Conservation (phyloP, 805 yeast genomes). For the Yarrowia sp. region DNA sequence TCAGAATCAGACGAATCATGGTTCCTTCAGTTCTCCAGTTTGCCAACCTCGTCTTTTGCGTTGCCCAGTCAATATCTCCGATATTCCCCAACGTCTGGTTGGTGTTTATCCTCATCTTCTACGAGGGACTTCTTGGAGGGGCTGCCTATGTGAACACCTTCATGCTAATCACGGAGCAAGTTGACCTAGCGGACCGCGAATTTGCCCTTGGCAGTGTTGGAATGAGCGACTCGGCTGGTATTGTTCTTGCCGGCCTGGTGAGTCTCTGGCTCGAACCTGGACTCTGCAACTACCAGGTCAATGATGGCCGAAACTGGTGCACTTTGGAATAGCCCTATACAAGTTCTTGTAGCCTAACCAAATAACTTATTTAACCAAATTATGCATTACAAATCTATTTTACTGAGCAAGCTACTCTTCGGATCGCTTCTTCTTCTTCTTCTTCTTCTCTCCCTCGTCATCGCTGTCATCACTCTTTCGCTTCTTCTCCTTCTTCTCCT, state of each 20-base stretch:
- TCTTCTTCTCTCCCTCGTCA: constrained; percentile 18
- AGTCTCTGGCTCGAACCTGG: constrained; percentile 71
- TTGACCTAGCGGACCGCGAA: constrained; percentile 54
- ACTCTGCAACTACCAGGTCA: constrained; percentile 68
- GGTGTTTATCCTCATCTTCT: constrained; percentile 62
- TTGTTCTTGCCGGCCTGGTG: constrained; percentile 72
- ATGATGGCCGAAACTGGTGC: constrained; percentile 79
- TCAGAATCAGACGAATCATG: constrained; percentile 59
- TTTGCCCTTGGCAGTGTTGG: constrained; percentile 82
- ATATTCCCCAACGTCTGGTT: constrained; percentile 58
- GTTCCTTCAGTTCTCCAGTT: constrained; percentile 64
- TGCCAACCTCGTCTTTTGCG: constrained; percentile 54
- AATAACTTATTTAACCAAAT: neutral
- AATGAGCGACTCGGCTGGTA: constrained; percentile 79
- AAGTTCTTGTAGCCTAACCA: neutral
- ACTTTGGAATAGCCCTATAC: neutral
- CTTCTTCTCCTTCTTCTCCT: constrained; percentile 33
- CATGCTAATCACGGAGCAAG: constrained; percentile 63
- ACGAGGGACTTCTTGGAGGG: constrained; percentile 89
- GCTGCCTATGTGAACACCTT: constrained; percentile 87
- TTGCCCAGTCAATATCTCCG: constrained; percentile 62
- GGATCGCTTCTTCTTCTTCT: constrained; percentile 22
- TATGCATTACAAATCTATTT: constrained; percentile 12
- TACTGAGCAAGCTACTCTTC: constrained; percentile 2
- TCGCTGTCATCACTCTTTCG: constrained; percentile 32